Conservation (phyloP, 2,329 filamentous ascomycete genomes). For the Paracoccidioides lutzii region DNA sequence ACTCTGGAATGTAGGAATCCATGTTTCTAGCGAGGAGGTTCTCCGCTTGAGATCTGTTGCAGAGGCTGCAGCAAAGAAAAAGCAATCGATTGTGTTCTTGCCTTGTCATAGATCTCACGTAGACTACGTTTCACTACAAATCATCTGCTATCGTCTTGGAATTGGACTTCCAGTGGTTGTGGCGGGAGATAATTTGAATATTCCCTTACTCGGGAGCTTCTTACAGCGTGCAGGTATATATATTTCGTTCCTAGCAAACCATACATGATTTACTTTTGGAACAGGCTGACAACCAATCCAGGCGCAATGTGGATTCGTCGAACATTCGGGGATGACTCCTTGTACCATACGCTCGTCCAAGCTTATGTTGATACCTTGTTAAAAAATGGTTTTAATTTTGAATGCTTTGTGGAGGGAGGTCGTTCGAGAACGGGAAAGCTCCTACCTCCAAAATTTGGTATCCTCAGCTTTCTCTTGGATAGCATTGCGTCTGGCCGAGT, state of each 20-base stretch:
- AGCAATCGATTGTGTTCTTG: conserved; percentile 90
- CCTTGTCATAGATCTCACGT: conserved; percentile 92
- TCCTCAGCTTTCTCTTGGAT: conserved; percentile 81
- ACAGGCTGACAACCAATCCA: conserved; percentile 16
- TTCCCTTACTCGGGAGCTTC: conserved; percentile 78
- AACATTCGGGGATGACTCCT: conserved; percentile 78
- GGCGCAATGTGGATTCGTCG: conserved; percentile 91
- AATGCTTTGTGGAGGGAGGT: conserved; percentile 95
- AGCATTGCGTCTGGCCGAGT: conserved; percentile 79
- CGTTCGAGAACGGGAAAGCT: conserved; percentile 88
- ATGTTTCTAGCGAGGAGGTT: conserved; percentile 91
- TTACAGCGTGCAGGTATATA: conserved; percentile 67
- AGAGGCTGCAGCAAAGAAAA: conserved; percentile 67
- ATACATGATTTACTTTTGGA: not conserved
- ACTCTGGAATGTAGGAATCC: conserved; percentile 46
- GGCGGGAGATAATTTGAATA: conserved; percentile 90
- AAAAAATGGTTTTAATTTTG: conserved; percentile 83
- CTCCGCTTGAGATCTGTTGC: conserved; percentile 69
- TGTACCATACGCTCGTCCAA: conserved; percentile 90
- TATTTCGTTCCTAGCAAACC: not conserved
- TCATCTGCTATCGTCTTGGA: conserved; percentile 90
- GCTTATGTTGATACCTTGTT: conserved; percentile 88
- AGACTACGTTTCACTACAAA: conserved; percentile 86
- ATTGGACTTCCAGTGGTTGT: conserved; percentile 83
- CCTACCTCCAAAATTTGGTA: conserved; percentile 87